These are phyloP conservation scores for Nosema granulosis DNA, from an alignment of 371 early-diverging fungal species.

Conservation along the genomic window DNA sequence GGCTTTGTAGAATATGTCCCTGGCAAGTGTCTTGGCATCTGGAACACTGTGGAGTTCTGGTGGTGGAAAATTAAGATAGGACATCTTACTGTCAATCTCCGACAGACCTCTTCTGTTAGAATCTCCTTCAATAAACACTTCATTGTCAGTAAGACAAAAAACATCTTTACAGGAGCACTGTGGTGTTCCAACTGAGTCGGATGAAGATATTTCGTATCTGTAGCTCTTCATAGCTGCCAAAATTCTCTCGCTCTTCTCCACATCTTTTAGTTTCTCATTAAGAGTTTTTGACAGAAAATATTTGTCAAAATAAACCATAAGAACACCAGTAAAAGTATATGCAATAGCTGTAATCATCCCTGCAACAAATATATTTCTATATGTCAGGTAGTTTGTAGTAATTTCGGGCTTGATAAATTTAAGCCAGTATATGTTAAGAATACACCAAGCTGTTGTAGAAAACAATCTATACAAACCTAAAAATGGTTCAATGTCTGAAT, in stretches of 20 bases:
- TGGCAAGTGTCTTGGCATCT: conserved; percentile 62
- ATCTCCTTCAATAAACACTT: conserved; percentile 3
- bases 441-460: conserved; percentile 50
- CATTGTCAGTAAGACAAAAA: background rate
- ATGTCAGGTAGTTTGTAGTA: conserved; percentile 9
- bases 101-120: background rate
- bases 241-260: conserved; percentile 63
- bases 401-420: conserved; percentile 33
- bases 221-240: conserved; percentile 59
- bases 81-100: conserved; percentile 35
- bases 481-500: conserved; percentile 13
- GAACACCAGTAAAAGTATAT: conserved; percentile 35
- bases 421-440: conserved; percentile 48
- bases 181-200: background rate
- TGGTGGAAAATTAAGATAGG: conserved; percentile 26
- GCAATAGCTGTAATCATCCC: conserved; percentile 54
- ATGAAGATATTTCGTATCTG: conserved; percentile 56
- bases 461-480: conserved; percentile 11
- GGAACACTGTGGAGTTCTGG: conserved; percentile 58
- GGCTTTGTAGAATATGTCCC: conserved; percentile 63
- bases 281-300: conserved; percentile 59
- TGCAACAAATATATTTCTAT: conserved; percentile 39
- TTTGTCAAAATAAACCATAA: conserved; percentile 57
- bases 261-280: conserved; percentile 58
- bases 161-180: conserved; percentile 42